These are phyloP conservation scores for Neophaeococcomyces mojaviensis DNA, from an alignment of 2,329 filamentous ascomycete genomes.

Conservation along the genomic window DNA sequence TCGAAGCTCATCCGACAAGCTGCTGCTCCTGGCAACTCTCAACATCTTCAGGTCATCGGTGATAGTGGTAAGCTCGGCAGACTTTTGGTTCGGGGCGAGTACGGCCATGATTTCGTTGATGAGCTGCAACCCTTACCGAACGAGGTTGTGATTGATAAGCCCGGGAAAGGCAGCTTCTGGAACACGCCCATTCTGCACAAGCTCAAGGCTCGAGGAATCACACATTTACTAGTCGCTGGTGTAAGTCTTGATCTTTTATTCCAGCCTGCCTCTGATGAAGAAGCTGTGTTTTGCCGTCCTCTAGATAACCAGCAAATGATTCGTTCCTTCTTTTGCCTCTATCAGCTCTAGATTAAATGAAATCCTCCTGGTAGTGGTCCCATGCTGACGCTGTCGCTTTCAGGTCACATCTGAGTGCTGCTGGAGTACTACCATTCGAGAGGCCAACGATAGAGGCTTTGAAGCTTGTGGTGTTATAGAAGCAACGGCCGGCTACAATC, in stretches of 20 bases:
- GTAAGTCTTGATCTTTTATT: conserved; percentile 52
- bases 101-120: conserved; percentile 50
- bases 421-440: conserved; percentile 51
- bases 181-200: conserved; percentile 49
- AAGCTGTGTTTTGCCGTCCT: too few relatives aligned
- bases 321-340: too few relatives aligned
- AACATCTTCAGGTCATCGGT: conserved; percentile 48
- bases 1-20: conserved; percentile 46
- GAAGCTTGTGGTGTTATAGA: too few relatives aligned
- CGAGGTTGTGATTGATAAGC: conserved; percentile 50
- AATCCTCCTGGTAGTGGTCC: too few relatives aligned
- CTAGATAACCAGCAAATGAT: too few relatives aligned
- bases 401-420: too few relatives aligned
- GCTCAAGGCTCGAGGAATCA: conserved; percentile 44
- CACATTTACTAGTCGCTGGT: conserved; percentile 46
- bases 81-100: conserved; percentile 51
- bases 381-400: too few relatives aligned
- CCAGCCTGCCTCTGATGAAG: too few relatives aligned
- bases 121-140: conserved; percentile 43
- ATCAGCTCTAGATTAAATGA: too few relatives aligned
- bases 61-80: conserved; percentile 51
- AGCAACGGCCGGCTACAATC: too few relatives aligned
- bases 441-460: conserved; percentile 50
- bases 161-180: conserved; percentile 46
- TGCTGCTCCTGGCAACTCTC: conserved; percentile 50